phyloP scores from a whole-genome alignment of 371 early-diverging fungal species.

The Haplosporangium sp. region DNA sequence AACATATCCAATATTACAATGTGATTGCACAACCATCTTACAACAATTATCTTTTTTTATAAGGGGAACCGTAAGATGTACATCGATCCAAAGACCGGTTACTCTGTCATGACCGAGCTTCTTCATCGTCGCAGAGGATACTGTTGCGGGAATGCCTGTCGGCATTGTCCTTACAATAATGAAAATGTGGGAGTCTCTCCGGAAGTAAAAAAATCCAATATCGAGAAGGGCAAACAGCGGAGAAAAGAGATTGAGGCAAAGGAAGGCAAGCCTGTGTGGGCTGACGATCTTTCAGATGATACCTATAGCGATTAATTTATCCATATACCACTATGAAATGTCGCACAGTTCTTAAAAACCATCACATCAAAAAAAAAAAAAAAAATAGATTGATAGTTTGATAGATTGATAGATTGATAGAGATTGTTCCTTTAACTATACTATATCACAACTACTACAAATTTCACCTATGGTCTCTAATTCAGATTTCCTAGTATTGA shows the following conservation, averaged over 20 bases:
- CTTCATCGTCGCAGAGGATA: slow-evolving; percentile 62
- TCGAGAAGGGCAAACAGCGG: slow-evolving; percentile 42
- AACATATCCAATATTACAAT: not conserved
- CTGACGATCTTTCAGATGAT: slow-evolving; percentile 30
- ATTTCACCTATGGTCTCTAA: not conserved
- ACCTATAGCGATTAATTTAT: slow-evolving; percentile 26
- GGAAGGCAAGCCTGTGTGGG: slow-evolving; percentile 53
- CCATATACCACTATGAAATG: no score
- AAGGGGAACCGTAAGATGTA: slow-evolving; percentile 57
- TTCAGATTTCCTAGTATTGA: not conserved
- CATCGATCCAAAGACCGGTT: slow-evolving; percentile 69
- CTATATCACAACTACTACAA: not conserved
- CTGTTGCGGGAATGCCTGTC: slow-evolving; percentile 67
- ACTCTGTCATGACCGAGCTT: slow-evolving; percentile 65
- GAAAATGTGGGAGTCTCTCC: slow-evolving; percentile 65
- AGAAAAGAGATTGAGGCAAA: slow-evolving; percentile 48
- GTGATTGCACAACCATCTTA: not conserved
- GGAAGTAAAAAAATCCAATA: slow-evolving; percentile 56
- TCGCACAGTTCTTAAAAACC: no score
- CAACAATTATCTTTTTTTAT: not conserved
- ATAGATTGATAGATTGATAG: not conserved
- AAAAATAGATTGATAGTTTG: not conserved
- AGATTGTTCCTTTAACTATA: not conserved
- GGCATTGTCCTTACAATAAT: slow-evolving; percentile 65
- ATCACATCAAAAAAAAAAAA: no score